Conservation (phyloP, 768 basidiomycete species). For the Hericium rajendrae region DNA sequence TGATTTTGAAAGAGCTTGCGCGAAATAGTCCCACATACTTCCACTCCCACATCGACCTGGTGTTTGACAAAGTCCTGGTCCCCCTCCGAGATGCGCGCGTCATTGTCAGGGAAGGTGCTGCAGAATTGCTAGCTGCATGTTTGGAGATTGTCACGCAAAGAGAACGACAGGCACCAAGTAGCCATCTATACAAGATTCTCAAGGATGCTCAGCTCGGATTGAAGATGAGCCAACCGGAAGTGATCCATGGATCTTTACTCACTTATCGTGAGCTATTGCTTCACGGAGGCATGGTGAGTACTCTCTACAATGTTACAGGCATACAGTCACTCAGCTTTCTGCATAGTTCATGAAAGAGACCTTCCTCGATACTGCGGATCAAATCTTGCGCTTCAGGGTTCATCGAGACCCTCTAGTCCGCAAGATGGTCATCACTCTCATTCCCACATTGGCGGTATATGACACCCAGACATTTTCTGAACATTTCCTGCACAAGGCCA, state of each 20-base stretch:
- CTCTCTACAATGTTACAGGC: not conserved
- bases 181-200: constrained; percentile 73
- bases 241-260: constrained; percentile 86
- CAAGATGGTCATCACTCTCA: constrained; percentile 91
- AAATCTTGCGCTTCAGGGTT: constrained; percentile 79
- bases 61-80: constrained; percentile 88
- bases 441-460: constrained; percentile 90
- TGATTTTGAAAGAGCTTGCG: constrained; percentile 90
- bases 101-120: constrained; percentile 87
- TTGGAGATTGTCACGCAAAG: constrained; percentile 76
- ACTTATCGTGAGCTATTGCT: constrained; percentile 87
- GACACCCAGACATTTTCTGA: constrained; percentile 89
- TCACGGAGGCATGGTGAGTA: constrained; percentile 86
- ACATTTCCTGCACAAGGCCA: constrained; percentile 86
- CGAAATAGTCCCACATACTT: constrained; percentile 82
- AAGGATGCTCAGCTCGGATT: constrained; percentile 80
- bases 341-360: constrained; percentile 78
- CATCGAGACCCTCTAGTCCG: constrained; percentile 83
- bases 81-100: constrained; percentile 84
- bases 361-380: constrained; percentile 81
- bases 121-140: constrained; percentile 88
- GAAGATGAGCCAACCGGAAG: constrained; percentile 72
- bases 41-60: constrained; percentile 75
- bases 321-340: not conserved
- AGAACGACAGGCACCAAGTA: constrained; percentile 54